Base-by-base conservation (phyloP, 139 green algal genomes). In the Limnomonas spitsbergensis region DNA sequence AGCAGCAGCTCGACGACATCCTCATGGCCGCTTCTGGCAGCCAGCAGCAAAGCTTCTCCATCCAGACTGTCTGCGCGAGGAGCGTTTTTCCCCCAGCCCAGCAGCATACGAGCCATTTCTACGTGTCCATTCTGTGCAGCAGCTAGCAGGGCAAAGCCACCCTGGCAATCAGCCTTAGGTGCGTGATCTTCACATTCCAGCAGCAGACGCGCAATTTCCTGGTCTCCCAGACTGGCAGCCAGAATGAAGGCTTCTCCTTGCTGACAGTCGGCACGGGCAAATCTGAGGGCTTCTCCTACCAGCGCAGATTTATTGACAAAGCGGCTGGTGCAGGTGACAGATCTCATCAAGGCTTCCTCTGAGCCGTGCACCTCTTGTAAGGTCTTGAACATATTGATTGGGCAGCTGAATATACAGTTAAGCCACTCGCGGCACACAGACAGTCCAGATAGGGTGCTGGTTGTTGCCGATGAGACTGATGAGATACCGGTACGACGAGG, bases 41-140 rank as follows among this genome's bases (percentile, higher is more conserved):
- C 69, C 37, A 52, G 9, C 35, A 76, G 20, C 34, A 76, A 29
- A 20, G 69, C 69, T 31, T 53, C 37, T 27, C 69, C 37, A 53
- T 76, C 69, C 9, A 37, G 69, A n/a, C 69, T 52, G 69, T 76
- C 37, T 27, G 35, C 69, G 26, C 69, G 69, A 24, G 69, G 69
- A 52, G 69, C 69, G 53, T 47, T 14, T 29, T 76, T 6, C 37
- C 7, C 26, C 35, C 9, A 24, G 26, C 32, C 35, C 37, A 76
- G 69, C 6, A 76, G 69, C 69, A 76, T 42, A 6, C 69, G 35
- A 4, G 53, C 37, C 9, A 53, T n/a, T 31, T 76, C 69, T 52
- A 29, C 27, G 24, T 76, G 35, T 7, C 69, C 69, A 47, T 52
- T 31, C 69, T 76, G 35, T 29, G 69, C 34, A 27, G 34, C 69